Base-by-base conservation (phyloP, 1,284 basidiomycete species). In the Abortiporus biennis region DNA sequence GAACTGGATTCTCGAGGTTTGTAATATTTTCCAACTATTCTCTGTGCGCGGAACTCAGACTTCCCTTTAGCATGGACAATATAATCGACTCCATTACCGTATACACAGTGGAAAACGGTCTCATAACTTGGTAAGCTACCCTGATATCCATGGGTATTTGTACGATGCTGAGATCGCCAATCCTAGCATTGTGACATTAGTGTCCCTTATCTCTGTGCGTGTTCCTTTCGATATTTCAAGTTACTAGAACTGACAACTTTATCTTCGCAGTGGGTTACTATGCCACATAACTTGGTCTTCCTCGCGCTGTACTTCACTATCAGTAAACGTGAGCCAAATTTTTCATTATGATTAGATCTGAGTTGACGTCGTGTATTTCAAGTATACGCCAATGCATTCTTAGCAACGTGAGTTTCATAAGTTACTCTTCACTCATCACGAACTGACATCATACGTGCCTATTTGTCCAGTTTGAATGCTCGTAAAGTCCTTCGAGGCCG, bases 91-190 rank as follows among this genome's bases (percentile, higher is more conserved):
- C 64, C 2, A 61, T 78, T 36, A 70, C 71, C n/a, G 50, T 76
- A 11, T 78, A 77, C 48, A 69, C 74, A 1, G 63, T 78, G 33
- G 72, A 78, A 53, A 74, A 67, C 15, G 76, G 76, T 30, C 54
- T 66, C 25, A 53, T 78, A 42, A 76, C 73, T 19, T 69, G 70
- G 75, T 75, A 42, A 8, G 50, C 35, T 15, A 8, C 13, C 6
- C 19, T 50, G 47, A 40, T 52, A 29, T 43, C n/a, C 15, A 12
- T 5, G 9, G 13, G 15, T 17, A n/a, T 25, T 15, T 55, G 27
- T 47, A 49, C 24, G 17, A 29, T 25, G 8, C 22, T 42, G 13
- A 16, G n/a, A 46, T 29, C 3, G 11, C 35, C 16, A 19, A 45
- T 15, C 46, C 20, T 40, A 74, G 74, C 45, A 55, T 69, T 31